Evolutionary conservation across 75 land plant genomes (phyloP).

Genomic region (Isoetes taiwanensis): DNA sequence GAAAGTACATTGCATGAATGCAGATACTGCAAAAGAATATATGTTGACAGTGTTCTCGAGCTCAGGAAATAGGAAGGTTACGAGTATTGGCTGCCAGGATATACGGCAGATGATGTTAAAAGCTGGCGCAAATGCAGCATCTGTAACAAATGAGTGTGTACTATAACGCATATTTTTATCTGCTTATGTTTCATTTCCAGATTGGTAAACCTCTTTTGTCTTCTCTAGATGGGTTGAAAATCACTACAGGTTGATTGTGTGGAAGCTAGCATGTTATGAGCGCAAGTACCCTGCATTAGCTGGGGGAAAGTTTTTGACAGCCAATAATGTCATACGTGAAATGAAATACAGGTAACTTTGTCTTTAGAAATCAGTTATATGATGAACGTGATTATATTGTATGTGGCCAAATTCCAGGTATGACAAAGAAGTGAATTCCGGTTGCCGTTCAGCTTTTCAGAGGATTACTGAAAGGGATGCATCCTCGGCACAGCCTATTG

Average conservation of each 20-base stretch:
- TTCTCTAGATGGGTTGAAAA: conserved; percentile 62
- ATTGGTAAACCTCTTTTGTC: background rate
- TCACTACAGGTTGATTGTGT: conserved; percentile 81
- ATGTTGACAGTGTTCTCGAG: background rate
- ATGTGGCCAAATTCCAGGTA: conserved; percentile 27
- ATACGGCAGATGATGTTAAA: background rate
- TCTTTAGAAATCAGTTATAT: background rate
- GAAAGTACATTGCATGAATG: background rate
- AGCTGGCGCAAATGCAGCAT: background rate
- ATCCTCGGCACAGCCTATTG: conserved; percentile 40
- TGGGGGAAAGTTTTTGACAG: conserved; percentile 32
- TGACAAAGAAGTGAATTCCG: conserved; percentile 62
- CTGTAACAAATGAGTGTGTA: background rate
- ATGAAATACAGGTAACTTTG: conserved; percentile 53
- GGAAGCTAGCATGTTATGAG: conserved; percentile 79
- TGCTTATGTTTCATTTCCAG: background rate
- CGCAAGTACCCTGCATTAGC: conserved; percentile 37
- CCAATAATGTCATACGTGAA: conserved; percentile 54
- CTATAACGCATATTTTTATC: background rate
- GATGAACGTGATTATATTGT: background rate
- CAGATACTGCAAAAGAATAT: conserved; percentile 2
- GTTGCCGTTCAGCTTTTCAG: conserved; percentile 59
- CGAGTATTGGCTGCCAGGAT: background rate
- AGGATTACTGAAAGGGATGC: conserved; percentile 60
- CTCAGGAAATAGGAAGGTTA: background rate